phyloP scores from a whole-genome alignment of 2,329 filamentous ascomycete genomes.

The Ceratocystis colombiana region DNA sequence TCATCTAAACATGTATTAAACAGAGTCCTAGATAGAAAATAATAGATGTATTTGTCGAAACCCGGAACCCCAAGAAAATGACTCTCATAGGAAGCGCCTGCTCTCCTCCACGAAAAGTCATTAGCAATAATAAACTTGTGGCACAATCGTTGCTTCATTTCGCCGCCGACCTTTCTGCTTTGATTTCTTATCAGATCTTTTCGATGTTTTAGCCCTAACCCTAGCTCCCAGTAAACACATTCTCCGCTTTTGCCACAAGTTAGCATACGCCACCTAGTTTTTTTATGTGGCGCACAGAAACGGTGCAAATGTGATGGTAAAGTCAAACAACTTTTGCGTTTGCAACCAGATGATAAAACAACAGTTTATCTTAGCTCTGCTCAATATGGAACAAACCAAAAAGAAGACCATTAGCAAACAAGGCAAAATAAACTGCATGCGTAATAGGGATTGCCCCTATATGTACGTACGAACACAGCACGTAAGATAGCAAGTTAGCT shows the following conservation, averaged over 20 bases:
- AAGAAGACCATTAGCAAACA: background rate
- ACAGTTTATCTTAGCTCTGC: background rate
- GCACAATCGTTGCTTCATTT: too few species aligned
- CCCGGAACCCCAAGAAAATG: too few species aligned
- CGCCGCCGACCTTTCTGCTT: too few species aligned
- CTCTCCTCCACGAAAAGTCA: too few species aligned
- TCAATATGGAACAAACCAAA: background rate
- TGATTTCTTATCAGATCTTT: background rate
- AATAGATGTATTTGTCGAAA: background rate
- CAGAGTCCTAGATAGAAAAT: too few species aligned
- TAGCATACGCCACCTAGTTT: background rate
- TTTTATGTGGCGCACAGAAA: background rate
- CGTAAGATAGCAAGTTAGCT: background rate
- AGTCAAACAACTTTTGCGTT: too few species aligned
- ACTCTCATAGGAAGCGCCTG: too few species aligned
- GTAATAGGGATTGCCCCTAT: background rate
- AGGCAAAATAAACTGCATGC: slow-evolving; percentile 9
- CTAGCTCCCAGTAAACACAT: background rate
- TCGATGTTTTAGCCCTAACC: background rate
- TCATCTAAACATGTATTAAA: too few species aligned
- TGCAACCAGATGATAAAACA: too few species aligned
- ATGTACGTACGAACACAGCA: background rate
- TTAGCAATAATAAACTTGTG: too few species aligned
- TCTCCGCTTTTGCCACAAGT: background rate
- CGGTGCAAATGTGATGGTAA: background rate